Percentiles rank a stretch among this genome's conserved stretches.
Evolutionary conservation across 352 stramenopile genomes (phyloP).

Genomic region (Phytophthora citrophthora): DNA sequence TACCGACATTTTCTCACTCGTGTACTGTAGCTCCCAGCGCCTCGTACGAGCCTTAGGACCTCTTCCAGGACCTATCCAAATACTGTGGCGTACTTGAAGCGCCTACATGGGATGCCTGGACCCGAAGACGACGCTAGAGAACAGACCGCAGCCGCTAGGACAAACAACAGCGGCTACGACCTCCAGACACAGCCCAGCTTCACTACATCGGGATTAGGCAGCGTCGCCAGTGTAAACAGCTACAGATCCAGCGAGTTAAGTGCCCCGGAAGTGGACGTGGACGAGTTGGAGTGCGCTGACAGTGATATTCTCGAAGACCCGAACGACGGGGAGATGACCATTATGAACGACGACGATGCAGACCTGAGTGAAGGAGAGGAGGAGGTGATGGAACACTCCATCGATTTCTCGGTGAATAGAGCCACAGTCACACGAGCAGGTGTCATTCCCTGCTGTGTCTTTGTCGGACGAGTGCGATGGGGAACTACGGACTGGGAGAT

Average conservation of each 20-base stretch:
- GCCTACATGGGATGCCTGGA: constrained; percentile 60
- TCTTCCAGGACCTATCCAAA: constrained; percentile 8
- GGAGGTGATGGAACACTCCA: constrained; percentile 74
- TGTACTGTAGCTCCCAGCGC: constrained; percentile 6
- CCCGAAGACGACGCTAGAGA: constrained; percentile 38
- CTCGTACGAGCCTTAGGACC: constrained; percentile 6
- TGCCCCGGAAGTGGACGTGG: constrained; percentile 11
- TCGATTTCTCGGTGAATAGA: constrained; percentile 77
- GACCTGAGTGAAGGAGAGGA: constrained; percentile 57
- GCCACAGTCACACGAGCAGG: constrained; percentile 72
- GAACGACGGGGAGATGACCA: constrained; percentile 70
- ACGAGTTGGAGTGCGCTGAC: constrained; percentile 46
- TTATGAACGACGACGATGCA: constrained; percentile 72
- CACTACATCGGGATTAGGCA: constrained; percentile 22
- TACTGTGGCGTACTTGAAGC: constrained; percentile 24
- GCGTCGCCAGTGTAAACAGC: constrained; percentile 28
- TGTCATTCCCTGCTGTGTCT: constrained; percentile 83
- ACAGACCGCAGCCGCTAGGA: constrained; percentile 20
- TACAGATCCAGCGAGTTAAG: constrained; percentile 31
- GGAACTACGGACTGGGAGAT: constrained; percentile 85
- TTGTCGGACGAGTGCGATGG: constrained; percentile 81
- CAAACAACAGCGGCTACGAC: constrained; percentile 23
- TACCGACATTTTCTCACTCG: constrained; percentile 4
- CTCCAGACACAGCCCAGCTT: constrained; percentile 15
- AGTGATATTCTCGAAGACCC: constrained; percentile 53